Percentiles rank a stretch among this genome's conserved stretches.
phyloP scores from a whole-genome alignment of 164 flowering plant species.

The Macadamia integrifolia region DNA sequence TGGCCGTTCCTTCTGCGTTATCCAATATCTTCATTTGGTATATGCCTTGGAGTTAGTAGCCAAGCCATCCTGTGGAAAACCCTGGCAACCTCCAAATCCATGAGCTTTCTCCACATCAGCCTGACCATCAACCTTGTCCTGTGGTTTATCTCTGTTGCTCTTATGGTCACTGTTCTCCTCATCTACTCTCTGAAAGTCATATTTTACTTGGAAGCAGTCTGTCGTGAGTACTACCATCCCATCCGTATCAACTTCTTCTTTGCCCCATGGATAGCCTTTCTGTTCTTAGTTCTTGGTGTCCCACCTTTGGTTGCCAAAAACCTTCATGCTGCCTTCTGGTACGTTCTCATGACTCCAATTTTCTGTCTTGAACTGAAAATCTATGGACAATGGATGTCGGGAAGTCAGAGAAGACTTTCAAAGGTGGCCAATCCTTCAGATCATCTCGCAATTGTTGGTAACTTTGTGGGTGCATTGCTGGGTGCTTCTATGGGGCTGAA shows the following conservation, averaged over 20 bases:
- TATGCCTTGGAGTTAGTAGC: slow-evolving; percentile 85
- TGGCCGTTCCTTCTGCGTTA: slow-evolving; percentile 95
- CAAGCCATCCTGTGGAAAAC: slow-evolving; percentile 91
- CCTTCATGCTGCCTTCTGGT: slow-evolving; percentile 56
- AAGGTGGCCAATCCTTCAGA: slow-evolving; percentile 85
- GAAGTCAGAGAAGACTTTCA: slow-evolving; percentile 73
- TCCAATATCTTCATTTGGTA: slow-evolving; percentile 79
- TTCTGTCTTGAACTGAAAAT: slow-evolving; percentile 71
- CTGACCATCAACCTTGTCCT: slow-evolving; percentile 43
- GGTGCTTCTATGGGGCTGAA: slow-evolving; percentile 83
- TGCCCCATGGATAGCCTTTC: slow-evolving; percentile 72
- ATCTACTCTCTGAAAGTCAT: slow-evolving; percentile 54
- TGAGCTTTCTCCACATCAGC: slow-evolving; percentile 60
- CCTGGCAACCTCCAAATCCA: slow-evolving; percentile 56
- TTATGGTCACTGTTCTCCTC: slow-evolving; percentile 25
- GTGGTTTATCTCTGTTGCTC: slow-evolving; percentile 71
- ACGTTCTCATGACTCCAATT: slow-evolving; percentile 69
- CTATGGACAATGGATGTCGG: slow-evolving; percentile 98
- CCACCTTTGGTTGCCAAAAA: slow-evolving; percentile 40
- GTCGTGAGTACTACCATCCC: slow-evolving; percentile 83
- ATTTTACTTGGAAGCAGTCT: slow-evolving; percentile 80
- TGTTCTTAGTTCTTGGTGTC: slow-evolving; percentile 58
- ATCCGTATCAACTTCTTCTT: slow-evolving; percentile 90
- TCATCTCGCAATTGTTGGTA: slow-evolving; percentile 83
- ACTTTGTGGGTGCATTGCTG: slow-evolving; percentile 74